Conservation (phyloP, 2,329 filamentous ascomycete genomes). For the Fusarium abutilonis region DNA sequence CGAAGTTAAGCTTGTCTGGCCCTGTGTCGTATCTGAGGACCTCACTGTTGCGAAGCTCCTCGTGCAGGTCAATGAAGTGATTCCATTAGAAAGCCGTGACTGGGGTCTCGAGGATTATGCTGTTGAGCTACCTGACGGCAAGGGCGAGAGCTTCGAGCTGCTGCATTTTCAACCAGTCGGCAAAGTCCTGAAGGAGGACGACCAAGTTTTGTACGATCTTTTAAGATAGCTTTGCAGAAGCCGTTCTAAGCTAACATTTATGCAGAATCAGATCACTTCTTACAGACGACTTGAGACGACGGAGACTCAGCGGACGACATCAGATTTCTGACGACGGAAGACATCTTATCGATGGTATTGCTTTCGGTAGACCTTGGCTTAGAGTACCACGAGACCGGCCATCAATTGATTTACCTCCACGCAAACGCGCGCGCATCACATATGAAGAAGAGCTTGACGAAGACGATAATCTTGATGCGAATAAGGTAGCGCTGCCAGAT, state of each 20-base stretch:
- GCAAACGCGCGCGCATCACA: constrained; percentile 70
- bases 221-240: background rate
- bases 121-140: constrained; percentile 72
- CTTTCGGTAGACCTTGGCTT: constrained; percentile 80
- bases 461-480: constrained; percentile 49
- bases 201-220: constrained; percentile 76
- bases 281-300: constrained; percentile 76
- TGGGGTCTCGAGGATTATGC: constrained; percentile 93
- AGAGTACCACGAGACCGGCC: constrained; percentile 70
- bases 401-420: constrained; percentile 74
- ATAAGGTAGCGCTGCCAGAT: constrained; percentile 43
- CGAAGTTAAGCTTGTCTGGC: constrained; percentile 77
- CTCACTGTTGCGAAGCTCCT: constrained; percentile 81
- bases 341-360: constrained; percentile 85
- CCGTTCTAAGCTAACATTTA: constrained; percentile 15
- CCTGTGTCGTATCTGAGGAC: constrained; percentile 64
- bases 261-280: constrained; percentile 80
- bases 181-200: constrained; percentile 79
- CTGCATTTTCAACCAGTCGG: constrained; percentile 82
- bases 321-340: constrained; percentile 83
- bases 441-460: constrained; percentile 54
- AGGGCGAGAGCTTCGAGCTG: constrained; percentile 79
- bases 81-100: constrained; percentile 81
- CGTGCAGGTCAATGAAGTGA: constrained; percentile 78
- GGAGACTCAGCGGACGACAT: constrained; percentile 78